Evolutionary conservation across 1,139 yeast species (phyloP), one percentile per base, ranked within the genome.

Genomic region (Blastobotrys malaysiensis): DNA sequence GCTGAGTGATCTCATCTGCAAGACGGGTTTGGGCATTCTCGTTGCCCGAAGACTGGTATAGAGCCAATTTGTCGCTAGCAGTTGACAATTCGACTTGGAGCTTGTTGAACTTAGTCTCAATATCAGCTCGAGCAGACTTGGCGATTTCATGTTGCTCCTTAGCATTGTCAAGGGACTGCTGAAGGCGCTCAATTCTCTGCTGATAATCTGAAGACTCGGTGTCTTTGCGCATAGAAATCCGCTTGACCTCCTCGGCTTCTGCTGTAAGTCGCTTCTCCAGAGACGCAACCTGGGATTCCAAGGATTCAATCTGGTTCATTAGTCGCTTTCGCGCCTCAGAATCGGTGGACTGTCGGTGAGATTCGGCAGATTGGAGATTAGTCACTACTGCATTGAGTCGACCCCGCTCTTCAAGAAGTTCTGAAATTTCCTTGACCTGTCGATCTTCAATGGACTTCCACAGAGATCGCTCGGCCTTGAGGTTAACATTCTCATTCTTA

Each of bases 161-260:
- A 5, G 75, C 65, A 22, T 72, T 62, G 36, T 77, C 71, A 43
- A 82, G 66, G 56, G 85, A 87, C 46, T 73, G 55, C 44, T 65
- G 73, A 24, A 85, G 76, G 45, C 78, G 75, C 57, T 86, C 93
- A 55, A 87, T 75, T 65, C 84, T 83, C 18, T 80, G 75, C 63
- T 86, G 88, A 63, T 83, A 86, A 49, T 87, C 82, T 57, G 78
- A 51, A 9, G 58, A 49, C 16, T 68, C 72, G 9, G 58, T 51
- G 16, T 68, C 71, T 27, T 61, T 61, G 22, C 65, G 61, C 9
- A 59, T 59, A 1, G 60, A 51, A 5, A 62, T 50, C 21, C 57
- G 55, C 52, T 61, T 62, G 13, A 65, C 50, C 44, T 69, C 72
- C 22, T 61, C 65, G 31, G 78, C 80, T 57, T 81, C 78, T 46